Conservation (phyloP, 805 yeast genomes). For the Brettanomyces sp. region DNA sequence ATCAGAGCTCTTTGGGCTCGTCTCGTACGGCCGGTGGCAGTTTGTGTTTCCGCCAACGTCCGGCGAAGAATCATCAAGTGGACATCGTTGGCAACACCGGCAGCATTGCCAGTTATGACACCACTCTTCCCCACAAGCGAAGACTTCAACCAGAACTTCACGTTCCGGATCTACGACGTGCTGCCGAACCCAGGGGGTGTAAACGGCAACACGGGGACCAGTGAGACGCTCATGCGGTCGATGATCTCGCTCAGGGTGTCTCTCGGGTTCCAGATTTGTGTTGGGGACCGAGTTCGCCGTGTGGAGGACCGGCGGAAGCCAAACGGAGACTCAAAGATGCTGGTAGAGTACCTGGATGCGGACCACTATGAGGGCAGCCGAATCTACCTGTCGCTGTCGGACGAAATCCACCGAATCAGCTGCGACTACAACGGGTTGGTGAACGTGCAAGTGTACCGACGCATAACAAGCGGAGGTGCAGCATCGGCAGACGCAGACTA, state of each 20-base stretch:
- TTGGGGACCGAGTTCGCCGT: conserved; percentile 55
- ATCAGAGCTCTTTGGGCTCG: conserved; percentile 42
- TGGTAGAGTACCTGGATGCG: conserved; percentile 46
- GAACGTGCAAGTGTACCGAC: conserved; percentile 66
- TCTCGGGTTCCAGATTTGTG: conserved; percentile 85
- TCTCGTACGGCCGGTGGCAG: conserved; percentile 81
- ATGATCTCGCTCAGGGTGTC: conserved; percentile 78
- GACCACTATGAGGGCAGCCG: conserved; percentile 43
- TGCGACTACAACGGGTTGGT: conserved; percentile 65
- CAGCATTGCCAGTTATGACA: conserved; percentile 78
- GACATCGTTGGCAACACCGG: conserved; percentile 90
- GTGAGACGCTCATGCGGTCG: conserved; percentile 64
- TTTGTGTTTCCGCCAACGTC: conserved; percentile 74
- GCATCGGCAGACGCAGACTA: conserved; percentile 23
- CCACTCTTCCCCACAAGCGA: conserved; percentile 63
- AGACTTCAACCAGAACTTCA: conserved; percentile 64
- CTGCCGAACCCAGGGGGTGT: conserved; percentile 52
- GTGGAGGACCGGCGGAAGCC: conserved; percentile 56
- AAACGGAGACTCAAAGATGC: conserved; percentile 42
- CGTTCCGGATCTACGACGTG: conserved; percentile 78
- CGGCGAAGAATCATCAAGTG: conserved; percentile 70
- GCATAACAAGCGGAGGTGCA: conserved; percentile 15
- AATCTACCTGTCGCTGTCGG: conserved; percentile 67
- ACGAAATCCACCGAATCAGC: conserved; percentile 77
- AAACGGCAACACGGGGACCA: conserved; percentile 34